phyloP scores from a whole-genome alignment of 345 rosid genomes.

The Arabidopsis arenosa region DNA sequence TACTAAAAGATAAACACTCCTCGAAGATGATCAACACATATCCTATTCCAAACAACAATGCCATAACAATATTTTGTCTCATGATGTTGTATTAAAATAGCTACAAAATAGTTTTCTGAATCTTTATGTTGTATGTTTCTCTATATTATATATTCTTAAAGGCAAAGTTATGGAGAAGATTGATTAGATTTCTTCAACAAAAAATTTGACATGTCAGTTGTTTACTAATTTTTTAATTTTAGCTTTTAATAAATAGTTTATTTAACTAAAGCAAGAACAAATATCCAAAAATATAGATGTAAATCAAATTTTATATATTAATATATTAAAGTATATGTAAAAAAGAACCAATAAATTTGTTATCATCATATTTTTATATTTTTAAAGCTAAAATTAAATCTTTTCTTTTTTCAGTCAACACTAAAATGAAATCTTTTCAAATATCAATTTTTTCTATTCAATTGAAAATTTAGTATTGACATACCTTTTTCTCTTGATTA shows the following conservation, averaged over 20 bases:
- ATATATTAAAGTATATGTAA: too few relatives aligned
- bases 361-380: too few relatives aligned
- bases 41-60: slow-evolving; percentile 71
- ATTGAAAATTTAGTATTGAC: too few relatives aligned
- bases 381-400: too few relatives aligned
- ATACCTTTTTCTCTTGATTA: too few relatives aligned
- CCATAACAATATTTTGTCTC: slow-evolving; percentile 79
- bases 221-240: not conserved
- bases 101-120: not conserved
- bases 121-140: too few relatives aligned
- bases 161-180: not conserved
- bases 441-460: too few relatives aligned
- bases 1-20: slow-evolving; percentile 78
- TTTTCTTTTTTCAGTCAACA: too few relatives aligned
- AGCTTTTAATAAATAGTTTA: not conserved
- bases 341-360: too few relatives aligned
- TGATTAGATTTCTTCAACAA: not conserved
- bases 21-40: slow-evolving; percentile 81
- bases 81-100: slow-evolving; percentile 29
- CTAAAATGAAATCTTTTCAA: too few relatives aligned
- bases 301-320: too few relatives aligned
- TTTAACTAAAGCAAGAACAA: not conserved
- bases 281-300: not conserved
- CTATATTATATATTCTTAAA: not conserved
- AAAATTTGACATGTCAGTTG: not conserved